Evolutionary conservation across 169 alveolate genomes (phyloP).

Genomic region (Eimeria sp.): DNA sequence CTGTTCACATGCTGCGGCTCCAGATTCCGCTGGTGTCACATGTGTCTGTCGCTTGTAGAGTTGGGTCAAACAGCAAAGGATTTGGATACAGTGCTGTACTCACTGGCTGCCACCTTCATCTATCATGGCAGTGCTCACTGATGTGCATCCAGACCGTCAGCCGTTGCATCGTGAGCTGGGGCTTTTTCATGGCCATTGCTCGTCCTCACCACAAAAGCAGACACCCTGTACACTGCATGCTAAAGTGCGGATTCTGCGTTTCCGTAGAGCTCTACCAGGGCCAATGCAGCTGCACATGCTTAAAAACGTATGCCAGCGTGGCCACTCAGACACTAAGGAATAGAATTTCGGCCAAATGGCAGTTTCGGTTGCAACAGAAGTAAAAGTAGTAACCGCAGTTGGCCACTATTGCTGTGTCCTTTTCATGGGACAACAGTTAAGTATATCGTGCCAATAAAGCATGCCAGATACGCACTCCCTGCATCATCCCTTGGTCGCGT

Average conservation of each 20-base stretch:
- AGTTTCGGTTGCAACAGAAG: neutral
- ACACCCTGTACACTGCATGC: neutral
- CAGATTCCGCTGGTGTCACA: neutral
- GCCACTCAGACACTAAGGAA: neutral
- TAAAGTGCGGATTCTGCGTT: neutral
- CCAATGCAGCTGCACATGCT: neutral
- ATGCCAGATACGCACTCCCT: neutral
- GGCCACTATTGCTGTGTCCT: neutral
- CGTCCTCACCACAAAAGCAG: neutral
- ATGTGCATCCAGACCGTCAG: neutral
- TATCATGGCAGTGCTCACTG: neutral
- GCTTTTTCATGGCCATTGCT: neutral
- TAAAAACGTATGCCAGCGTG: neutral
- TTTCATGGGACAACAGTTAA: neutral
- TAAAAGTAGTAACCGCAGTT: neutral
- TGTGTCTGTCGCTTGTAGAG: neutral
- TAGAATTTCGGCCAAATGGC: neutral
- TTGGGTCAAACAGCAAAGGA: neutral
- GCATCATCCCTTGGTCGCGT: neutral
- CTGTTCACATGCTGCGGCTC: neutral
- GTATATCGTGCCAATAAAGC: neutral
- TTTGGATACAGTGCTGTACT: neutral
- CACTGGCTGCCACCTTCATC: neutral
- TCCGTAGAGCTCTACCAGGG: neutral
- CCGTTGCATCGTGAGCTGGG: neutral